Evolutionary conservation across 75 land plant species (phyloP).

Genomic region (Picea sitchensis): DNA sequence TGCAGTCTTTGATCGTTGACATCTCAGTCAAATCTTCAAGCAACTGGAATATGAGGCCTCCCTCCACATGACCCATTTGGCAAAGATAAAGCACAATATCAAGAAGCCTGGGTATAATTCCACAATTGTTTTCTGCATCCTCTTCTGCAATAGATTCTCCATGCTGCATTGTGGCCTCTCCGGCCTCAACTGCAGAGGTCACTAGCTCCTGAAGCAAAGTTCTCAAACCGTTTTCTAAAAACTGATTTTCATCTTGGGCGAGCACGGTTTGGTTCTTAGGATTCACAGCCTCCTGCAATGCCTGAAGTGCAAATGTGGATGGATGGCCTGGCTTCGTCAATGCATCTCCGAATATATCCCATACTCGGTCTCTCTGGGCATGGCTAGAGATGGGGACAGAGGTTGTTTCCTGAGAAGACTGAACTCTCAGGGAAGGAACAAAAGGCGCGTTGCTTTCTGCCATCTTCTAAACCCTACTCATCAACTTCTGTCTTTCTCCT

Average conservation of each 20-base stretch:
- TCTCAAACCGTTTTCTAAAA: slow-evolving; percentile 86
- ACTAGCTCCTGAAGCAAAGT: slow-evolving; percentile 87
- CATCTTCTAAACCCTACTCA: no score
- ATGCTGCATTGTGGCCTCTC: slow-evolving; percentile 78
- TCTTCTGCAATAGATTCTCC: slow-evolving; percentile 66
- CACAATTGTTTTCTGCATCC: slow-evolving; percentile 56
- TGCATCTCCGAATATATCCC: slow-evolving; percentile 69
- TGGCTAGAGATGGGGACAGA: slow-evolving; percentile 43
- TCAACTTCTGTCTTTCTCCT: no score
- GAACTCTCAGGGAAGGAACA: slow-evolving; percentile 31
- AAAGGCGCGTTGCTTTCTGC: not conserved
- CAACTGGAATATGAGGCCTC: slow-evolving; percentile 98
- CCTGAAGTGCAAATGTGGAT: slow-evolving; percentile 60
- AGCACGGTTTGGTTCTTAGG: slow-evolving; percentile 93
- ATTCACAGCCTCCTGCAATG: slow-evolving; percentile 86
- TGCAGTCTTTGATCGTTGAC: slow-evolving; percentile 95
- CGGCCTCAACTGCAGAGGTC: slow-evolving; percentile 76
- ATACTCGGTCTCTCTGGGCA: slow-evolving; percentile 44
- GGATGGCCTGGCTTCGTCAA: slow-evolving; percentile 55
- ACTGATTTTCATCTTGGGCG: slow-evolving; percentile 94
- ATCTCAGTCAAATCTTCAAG: slow-evolving; percentile 97
- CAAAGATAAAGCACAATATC: slow-evolving; percentile 97
- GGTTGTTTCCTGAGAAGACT: slow-evolving; percentile 24
- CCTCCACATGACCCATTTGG: slow-evolving; percentile 87
- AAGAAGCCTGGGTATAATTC: slow-evolving; percentile 80